Evolutionary conservation across 1,139 yeast genomes (phyloP).

Genomic region (Hyphopichia wangnamkhiaoensis): DNA sequence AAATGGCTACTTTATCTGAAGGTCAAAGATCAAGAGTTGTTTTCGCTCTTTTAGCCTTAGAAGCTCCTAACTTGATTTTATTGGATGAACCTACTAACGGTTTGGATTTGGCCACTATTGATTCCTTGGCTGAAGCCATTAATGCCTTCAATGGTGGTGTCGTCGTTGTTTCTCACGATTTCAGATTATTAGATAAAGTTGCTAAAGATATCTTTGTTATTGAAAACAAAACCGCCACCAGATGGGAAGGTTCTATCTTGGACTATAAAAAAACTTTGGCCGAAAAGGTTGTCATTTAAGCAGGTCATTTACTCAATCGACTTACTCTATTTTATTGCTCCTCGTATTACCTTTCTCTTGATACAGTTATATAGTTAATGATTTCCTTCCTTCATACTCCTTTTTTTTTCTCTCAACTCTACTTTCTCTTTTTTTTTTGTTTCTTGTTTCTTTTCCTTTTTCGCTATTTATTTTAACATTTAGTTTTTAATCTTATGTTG

Average conservation of each 20-base stretch:
- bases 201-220: constrained; percentile 97
- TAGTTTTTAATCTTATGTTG: neutral
- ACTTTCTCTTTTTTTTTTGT: no score
- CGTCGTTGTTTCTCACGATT: constrained; percentile 97
- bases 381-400: neutral
- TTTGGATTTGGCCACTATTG: constrained; percentile 96
- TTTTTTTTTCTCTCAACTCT: neutral
- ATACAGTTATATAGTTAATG: neutral
- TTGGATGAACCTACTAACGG: constrained; percentile 99
- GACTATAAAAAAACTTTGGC: constrained; percentile 95
- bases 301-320: neutral
- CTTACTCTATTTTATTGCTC: neutral
- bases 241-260: constrained; percentile 92
- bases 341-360: neutral
- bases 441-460: no score
- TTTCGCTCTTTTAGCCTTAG: constrained; percentile 92
- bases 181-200: constrained; percentile 95
- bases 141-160: constrained; percentile 96
- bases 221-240: constrained; percentile 90
- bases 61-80: constrained; percentile 89
- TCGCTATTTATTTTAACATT: no score
- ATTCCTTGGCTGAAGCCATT: constrained; percentile 95
- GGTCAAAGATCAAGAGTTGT: constrained; percentile 99
- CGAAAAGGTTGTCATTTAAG: constrained; percentile 72
- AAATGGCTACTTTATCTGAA: constrained; percentile 97